phyloP scores from a whole-genome alignment of 331 rosid species.

The Acacia concinna region DNA sequence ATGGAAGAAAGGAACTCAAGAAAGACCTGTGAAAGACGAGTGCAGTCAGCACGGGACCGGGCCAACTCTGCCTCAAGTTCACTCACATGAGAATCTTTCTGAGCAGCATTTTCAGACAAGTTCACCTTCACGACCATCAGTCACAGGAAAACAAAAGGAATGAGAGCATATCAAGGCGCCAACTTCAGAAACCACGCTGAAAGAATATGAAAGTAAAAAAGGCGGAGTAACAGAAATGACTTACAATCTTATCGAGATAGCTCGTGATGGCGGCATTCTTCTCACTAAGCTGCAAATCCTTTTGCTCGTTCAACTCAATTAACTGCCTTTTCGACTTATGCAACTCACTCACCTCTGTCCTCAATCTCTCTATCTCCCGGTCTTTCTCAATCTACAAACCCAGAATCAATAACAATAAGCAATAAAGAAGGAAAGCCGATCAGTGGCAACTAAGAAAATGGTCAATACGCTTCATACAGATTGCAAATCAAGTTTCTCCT shows the following conservation, averaged over 20 bases:
- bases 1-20: not conserved
- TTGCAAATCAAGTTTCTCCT: constrained; percentile 61
- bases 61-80: constrained; percentile 72
- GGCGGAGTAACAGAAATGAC: not conserved
- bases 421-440: not conserved
- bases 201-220: constrained; percentile 6
- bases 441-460: not conserved
- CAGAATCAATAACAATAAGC: constrained; percentile 23
- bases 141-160: not conserved
- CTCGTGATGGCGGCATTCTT: constrained; percentile 71
- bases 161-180: not conserved
- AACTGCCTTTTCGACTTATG: constrained; percentile 88
- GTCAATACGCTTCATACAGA: constrained; percentile 36
- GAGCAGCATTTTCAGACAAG: constrained; percentile 63
- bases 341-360: constrained; percentile 65
- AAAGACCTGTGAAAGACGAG: constrained; percentile 71
- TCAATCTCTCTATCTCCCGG: constrained; percentile 80
- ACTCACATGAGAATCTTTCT: constrained; percentile 74
- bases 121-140: constrained; percentile 50
- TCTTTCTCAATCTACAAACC: constrained; percentile 77
- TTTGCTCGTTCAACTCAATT: constrained; percentile 69
- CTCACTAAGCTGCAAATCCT: constrained; percentile 72
- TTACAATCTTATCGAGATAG: constrained; percentile 90
- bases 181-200: not conserved
- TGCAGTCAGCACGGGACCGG: constrained; percentile 59